Base-by-base conservation (phyloP, 345 rosid species). In the Boechera stricta region DNA sequence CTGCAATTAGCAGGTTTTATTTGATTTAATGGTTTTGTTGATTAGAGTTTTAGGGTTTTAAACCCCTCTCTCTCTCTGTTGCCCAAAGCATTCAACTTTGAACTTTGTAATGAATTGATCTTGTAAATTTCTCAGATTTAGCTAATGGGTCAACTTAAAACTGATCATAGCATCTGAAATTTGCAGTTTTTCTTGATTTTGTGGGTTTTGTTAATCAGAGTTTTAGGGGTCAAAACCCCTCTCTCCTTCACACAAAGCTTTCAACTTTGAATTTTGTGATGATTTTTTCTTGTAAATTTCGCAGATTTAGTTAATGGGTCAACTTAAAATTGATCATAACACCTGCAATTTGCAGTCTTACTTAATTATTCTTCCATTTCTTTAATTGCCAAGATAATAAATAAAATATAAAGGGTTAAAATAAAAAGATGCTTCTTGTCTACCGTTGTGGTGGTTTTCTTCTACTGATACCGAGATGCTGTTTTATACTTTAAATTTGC, bases 381-480 rank as follows among this genome's bases (percentile, higher is more conserved):
- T 62, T 49, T 10, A 44, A 38, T 42, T 54, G 13, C 21, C 57
- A 71, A 49, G 45, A 67, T 67, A 49, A 48, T 42, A 77, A 39
- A 73, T 80, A 85, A 45, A 66, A 83, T 84, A 82, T 83, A 85
- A 32, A 51, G 53, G 63, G 56, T 61, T 64, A 53, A 68, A 53
- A 49, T 64, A 74, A 77, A 58, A 72, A 86, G 93, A 92, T 92
- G 87, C 97, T 85, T 84, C 71, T 74, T 92, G 93, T 87, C 97
- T 83, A 84, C 86, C 78, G 84, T 83, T 88, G 84, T 81, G 91
- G 86, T 81, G 90, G 85, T 87, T 86, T 69, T 71, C 60, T 83
- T 82, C 86, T 83, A 84, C 94, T 92, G 80, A 88, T 84, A 71
- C 84, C 89, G 44, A 87, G 91, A 90, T 90, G 96, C 91, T 92